Conservation (phyloP, 352 stramenopile species). For the Globisporangium emineosum region DNA sequence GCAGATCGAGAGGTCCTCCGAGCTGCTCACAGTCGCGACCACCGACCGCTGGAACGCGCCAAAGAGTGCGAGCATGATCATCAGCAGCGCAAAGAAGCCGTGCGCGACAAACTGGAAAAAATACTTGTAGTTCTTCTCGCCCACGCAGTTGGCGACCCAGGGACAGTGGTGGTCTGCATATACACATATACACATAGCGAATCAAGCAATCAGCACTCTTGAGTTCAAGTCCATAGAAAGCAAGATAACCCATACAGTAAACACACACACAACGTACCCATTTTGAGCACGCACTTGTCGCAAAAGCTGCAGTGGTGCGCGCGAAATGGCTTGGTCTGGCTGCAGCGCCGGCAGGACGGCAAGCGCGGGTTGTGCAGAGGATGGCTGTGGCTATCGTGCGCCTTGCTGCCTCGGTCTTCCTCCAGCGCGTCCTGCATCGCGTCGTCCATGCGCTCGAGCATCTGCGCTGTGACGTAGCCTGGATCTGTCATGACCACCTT, state of each 20-base stretch:
- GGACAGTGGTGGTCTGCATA: slow-evolving; percentile 96
- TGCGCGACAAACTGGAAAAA: slow-evolving; percentile 87
- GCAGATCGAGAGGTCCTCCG: slow-evolving; percentile 35
- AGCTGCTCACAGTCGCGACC: slow-evolving; percentile 22
- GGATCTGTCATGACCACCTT: slow-evolving; percentile 82
- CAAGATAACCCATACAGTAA: neutral
- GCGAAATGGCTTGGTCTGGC: slow-evolving; percentile 71
- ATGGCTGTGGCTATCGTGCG: neutral
- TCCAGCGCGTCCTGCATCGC: slow-evolving; percentile 65
- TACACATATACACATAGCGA: no score
- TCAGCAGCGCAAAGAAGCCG: slow-evolving; percentile 56
- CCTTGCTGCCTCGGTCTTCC: slow-evolving; percentile 23
- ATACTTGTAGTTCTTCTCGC: slow-evolving; percentile 84
- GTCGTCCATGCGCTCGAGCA: slow-evolving; percentile 60
- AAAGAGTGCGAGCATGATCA: slow-evolving; percentile 58
- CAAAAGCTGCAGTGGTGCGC: slow-evolving; percentile 87
- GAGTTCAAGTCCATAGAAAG: neutral
- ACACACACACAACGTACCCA: slow-evolving; percentile 49
- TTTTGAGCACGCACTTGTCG: slow-evolving; percentile 81
- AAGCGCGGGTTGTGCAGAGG: slow-evolving; percentile 11
- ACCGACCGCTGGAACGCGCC: slow-evolving; percentile 40
- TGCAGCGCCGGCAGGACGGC: slow-evolving; percentile 57
- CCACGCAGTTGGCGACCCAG: slow-evolving; percentile 91
- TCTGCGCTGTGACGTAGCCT: slow-evolving; percentile 65
- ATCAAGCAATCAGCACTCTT: neutral